A percentile compares a stretch with the other conserved stretches of the same genome.
Conservation (phyloP, 441 rosid genomes). For the Sinapis alba region DNA sequence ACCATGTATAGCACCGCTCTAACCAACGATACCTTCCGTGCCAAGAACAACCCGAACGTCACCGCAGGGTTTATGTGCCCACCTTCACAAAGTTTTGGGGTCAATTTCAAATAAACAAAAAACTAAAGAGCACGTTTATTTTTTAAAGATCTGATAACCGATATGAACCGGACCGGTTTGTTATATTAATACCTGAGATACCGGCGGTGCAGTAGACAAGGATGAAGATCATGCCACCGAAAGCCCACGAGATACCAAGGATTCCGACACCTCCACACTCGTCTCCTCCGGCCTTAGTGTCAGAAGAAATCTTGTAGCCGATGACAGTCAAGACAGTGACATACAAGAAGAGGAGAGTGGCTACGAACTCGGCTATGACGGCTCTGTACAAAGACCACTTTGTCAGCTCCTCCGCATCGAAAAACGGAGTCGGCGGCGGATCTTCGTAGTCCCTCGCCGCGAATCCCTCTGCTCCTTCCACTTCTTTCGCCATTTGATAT, state of each 20-base stretch:
- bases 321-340: slow-evolving; percentile 60
- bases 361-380: slow-evolving; percentile 58
- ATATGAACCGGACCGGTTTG: background rate
- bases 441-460: slow-evolving; percentile 54
- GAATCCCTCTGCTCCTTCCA: slow-evolving; percentile 43
- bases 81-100: slow-evolving; percentile 37
- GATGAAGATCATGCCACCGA: slow-evolving; percentile 72
- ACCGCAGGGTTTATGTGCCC: slow-evolving; percentile 81
- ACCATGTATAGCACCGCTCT: slow-evolving; percentile 68
- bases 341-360: slow-evolving; percentile 61
- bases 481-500: slow-evolving; percentile 33
- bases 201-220: slow-evolving; percentile 85
- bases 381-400: slow-evolving; percentile 66
- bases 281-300: slow-evolving; percentile 27
- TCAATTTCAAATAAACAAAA: background rate
- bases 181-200: slow-evolving; percentile 50
- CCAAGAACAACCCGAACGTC: slow-evolving; percentile 74
- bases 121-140: background rate
- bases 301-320: slow-evolving; percentile 52
- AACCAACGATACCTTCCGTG: slow-evolving; percentile 69
- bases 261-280: slow-evolving; percentile 57
- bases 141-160: background rate
- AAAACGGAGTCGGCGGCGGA: slow-evolving; percentile 56
- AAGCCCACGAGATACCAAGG: slow-evolving; percentile 69
- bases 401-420: slow-evolving; percentile 51